These are phyloP conservation scores for Fraxinus paxiana DNA, from an alignment of 305 asterid species.

Conservation along the genomic window DNA sequence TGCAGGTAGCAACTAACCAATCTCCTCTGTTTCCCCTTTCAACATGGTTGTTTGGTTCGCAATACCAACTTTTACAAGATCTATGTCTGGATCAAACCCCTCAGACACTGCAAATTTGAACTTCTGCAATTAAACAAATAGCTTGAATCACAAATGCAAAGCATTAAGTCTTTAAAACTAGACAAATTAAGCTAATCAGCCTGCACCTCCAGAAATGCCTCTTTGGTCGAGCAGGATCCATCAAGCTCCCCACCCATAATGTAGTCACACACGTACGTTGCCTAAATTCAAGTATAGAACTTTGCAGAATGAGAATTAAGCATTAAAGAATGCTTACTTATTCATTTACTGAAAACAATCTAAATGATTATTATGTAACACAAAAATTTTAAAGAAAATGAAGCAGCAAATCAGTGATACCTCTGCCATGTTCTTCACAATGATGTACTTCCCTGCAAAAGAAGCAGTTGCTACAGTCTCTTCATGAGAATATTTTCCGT, in stretches of 20 bases:
- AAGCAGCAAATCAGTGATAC: constrained; percentile 33
- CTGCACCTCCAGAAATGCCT: constrained; percentile 80
- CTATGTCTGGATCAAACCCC: constrained; percentile 89
- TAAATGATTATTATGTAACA: neutral
- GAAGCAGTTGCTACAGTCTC: constrained; percentile 98
- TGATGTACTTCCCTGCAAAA: constrained; percentile 83
- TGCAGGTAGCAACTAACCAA: constrained; percentile 52
- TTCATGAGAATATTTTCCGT: constrained; percentile 86
- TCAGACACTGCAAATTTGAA: constrained; percentile 71
- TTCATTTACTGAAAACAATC: constrained; percentile 1
- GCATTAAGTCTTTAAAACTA: constrained; percentile 1
- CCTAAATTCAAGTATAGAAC: constrained; percentile 27
- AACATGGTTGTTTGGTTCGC: constrained; percentile 99
- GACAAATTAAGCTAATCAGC: constrained; percentile 17
- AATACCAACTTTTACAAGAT: constrained; percentile 81
- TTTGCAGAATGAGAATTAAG: neutral
- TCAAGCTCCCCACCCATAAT: constrained; percentile 86
- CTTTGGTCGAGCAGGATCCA: constrained; percentile 95
- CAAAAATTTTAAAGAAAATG: neutral
- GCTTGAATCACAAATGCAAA: constrained; percentile 17
- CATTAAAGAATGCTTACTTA: neutral
- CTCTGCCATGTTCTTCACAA: constrained; percentile 92
- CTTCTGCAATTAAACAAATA: constrained; percentile 55
- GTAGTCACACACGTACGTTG: constrained; percentile 63
- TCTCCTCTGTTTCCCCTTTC: constrained; percentile 98